Evolutionary conservation across 768 basidiomycete genomes (phyloP), one percentile per base, ranked within the genome.

Genomic region (Pleurotus tuoliensis): DNA sequence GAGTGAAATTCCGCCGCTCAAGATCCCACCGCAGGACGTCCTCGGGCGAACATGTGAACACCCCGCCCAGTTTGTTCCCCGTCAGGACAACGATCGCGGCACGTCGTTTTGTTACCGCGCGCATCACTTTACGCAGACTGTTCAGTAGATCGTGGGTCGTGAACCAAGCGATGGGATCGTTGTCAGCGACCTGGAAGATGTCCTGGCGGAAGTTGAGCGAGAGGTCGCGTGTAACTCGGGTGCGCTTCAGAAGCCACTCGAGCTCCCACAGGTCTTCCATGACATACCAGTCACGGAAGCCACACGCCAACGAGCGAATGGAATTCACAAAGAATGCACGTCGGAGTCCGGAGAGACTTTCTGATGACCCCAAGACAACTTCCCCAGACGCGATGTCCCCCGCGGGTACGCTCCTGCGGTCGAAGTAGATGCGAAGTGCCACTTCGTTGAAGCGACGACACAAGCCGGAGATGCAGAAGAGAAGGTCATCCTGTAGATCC

Each of bases 401-500:
- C 15, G 51, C 39, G 41, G 51, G 51, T 15, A 41, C 24, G 39
- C n/a, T 16, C 51, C 38, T 53, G 51, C 51, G 51, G n/a, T 53
- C 39, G 39, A 53, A 41, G 38, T 53, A 53, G 20, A 55, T 24
- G 25, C 54, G 54, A 38, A 55, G 54, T 9, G 45, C 41, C 27
- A 55, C 41, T 55, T 55, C 54, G 54, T 55, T 55, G 41, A 55
- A 55, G 43, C 54, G 54, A 20, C 54, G 41, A 18, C 41, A 55
- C 16, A 55, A 38, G 41, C 41, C 45, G 5, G 43, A 55, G 44
- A 55, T 37, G 18, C 44, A 47, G 34, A 45, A 44, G 54, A 55
- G 54, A 8, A 45, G 54, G 12, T 24, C n/a, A 13, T 47, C 34
- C 5, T 55, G 43, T 30, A 55, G 27, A 18, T 27, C 25, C 3